A percentile compares a stretch with the other conserved stretches of the same genome.
Evolutionary conservation across 2,329 filamentous ascomycete species (phyloP).

Genomic region (Pezicula neosporulosa): DNA sequence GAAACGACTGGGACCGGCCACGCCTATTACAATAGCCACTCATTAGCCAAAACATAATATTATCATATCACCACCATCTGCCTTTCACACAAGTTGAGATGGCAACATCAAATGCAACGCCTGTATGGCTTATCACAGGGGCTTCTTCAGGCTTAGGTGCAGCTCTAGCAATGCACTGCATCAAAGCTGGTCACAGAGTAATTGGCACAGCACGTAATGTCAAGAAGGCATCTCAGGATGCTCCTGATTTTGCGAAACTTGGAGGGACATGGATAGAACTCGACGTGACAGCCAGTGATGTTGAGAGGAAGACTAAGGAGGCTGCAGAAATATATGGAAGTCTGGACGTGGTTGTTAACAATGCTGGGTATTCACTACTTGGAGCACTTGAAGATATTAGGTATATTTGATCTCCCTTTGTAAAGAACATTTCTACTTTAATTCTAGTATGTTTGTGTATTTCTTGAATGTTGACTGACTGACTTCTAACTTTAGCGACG

Average conservation of each 20-base stretch:
- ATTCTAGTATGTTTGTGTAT: no score
- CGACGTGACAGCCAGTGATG: slow-evolving; percentile 5
- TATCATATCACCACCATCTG: no score
- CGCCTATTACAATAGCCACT: no score
- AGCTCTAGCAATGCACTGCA: slow-evolving; percentile 16
- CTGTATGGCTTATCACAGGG: slow-evolving; percentile 23
- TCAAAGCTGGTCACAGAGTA: slow-evolving; percentile 21
- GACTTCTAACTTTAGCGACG: neutral
- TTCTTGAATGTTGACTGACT: neutral
- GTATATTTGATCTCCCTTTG: neutral
- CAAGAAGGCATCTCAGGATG: slow-evolving; percentile 14
- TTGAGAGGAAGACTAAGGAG: neutral
- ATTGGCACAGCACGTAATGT: slow-evolving; percentile 27
- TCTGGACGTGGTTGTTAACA: slow-evolving; percentile 16
- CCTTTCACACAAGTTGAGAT: no score
- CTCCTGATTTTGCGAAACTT: slow-evolving; percentile 12
- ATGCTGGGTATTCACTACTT: slow-evolving; percentile 32
- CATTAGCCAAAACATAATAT: no score
- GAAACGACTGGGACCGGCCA: no score
- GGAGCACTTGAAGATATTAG: slow-evolving; percentile 47
- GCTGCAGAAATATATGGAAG: slow-evolving; percentile 2
- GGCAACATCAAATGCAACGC: no score
- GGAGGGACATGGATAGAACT: slow-evolving; percentile 19
- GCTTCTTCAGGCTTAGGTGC: slow-evolving; percentile 23
- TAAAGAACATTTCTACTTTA: neutral